phyloP scores from a whole-genome alignment of 73 alveolate species.

The Paramecium tetraurelia region DNA sequence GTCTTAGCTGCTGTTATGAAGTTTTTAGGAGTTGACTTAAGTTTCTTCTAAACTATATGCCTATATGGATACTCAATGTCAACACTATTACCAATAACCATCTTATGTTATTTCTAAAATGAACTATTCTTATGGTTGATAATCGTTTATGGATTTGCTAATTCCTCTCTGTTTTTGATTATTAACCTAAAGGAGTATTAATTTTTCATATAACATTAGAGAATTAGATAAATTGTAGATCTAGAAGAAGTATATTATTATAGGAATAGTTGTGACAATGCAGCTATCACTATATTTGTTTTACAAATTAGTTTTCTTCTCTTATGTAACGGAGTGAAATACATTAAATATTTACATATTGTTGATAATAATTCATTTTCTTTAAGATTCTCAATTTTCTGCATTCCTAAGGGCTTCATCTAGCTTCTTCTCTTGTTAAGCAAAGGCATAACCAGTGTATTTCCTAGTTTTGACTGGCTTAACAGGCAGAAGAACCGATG shows the following conservation, averaged over 20 bases:
- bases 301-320: not conserved
- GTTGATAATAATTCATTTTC: not conserved
- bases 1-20: not conserved
- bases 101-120: not conserved
- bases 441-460: conserved; percentile 41
- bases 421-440: not conserved
- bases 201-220: not conserved
- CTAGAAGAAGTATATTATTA: not conserved
- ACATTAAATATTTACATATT: not conserved
- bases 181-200: not conserved
- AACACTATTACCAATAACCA: not conserved
- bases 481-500: not conserved
- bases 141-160: not conserved
- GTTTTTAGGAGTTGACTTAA: not conserved
- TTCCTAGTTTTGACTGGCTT: not conserved
- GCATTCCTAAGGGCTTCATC: conserved; percentile 35
- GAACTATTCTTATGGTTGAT: not conserved
- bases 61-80: conserved; percentile 27
- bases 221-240: conserved; percentile 1
- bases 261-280: not conserved
- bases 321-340: not conserved
- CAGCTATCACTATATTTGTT: not conserved
- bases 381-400: not conserved
- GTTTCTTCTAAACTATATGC: conserved; percentile 11
- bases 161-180: conserved; percentile 12